Conservation (phyloP, 805 yeast species). For the Metschnikowia lochheadii region DNA sequence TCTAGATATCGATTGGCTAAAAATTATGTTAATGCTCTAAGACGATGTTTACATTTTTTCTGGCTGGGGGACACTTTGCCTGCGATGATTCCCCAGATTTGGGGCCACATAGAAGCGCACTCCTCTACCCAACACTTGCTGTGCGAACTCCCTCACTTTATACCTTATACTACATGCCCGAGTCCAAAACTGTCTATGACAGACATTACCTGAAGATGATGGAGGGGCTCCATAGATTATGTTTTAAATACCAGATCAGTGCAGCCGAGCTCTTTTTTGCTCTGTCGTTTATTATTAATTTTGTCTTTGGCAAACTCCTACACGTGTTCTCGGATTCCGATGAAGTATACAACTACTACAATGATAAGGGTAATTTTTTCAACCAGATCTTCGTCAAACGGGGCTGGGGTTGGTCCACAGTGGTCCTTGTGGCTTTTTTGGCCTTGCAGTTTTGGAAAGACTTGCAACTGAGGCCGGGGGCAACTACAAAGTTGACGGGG, state of each 20-base stretch:
- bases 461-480: neutral
- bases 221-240: neutral
- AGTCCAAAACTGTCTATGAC: neutral
- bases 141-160: neutral
- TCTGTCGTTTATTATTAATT: conserved; percentile 35
- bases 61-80: neutral
- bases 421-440: conserved; percentile 27
- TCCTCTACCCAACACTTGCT: neutral
- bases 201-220: neutral
- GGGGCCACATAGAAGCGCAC: neutral
- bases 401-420: conserved; percentile 90
- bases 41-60: neutral
- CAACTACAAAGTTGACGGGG: neutral
- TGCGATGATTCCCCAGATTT: conserved; percentile 1
- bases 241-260: conserved; percentile 11
- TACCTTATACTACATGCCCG: neutral
- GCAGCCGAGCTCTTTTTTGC: conserved; percentile 26
- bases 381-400: conserved; percentile 75
- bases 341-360: conserved; percentile 46
- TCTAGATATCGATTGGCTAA: too few relatives aligned
- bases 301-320: conserved; percentile 50
- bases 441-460: conserved; percentile 9
- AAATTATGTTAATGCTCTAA: too few relatives aligned
- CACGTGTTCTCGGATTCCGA: conserved; percentile 43
- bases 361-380: conserved; percentile 63